Percentiles rank a stretch among this genome's conserved stretches.
Conservation (phyloP, 2,329 filamentous ascomycete species). For the Lanzia echinophila region DNA sequence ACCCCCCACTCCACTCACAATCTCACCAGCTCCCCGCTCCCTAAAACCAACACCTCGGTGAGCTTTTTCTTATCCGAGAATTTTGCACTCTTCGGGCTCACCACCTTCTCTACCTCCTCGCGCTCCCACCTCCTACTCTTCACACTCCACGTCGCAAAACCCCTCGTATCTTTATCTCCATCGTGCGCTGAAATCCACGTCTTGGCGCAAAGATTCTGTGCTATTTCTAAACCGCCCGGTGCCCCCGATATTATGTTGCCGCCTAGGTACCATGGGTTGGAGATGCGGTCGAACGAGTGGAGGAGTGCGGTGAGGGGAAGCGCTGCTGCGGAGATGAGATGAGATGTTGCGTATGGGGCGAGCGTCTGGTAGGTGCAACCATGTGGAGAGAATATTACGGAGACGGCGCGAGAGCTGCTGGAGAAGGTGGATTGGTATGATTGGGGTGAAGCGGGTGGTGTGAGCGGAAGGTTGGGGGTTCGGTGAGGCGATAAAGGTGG, state of each 20-base stretch:
- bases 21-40: slow-evolving; percentile 38
- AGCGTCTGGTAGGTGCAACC: slow-evolving; percentile 47
- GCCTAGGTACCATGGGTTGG: slow-evolving; percentile 55
- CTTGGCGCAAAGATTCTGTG: slow-evolving; percentile 44
- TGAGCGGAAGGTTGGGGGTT: slow-evolving; percentile 8
- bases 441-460: slow-evolving; percentile 20
- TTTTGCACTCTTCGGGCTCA: slow-evolving; percentile 23
- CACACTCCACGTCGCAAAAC: slow-evolving; percentile 44
- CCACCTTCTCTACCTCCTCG: slow-evolving; percentile 39
- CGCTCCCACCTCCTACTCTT: slow-evolving; percentile 39
- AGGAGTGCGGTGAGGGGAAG: slow-evolving; percentile 58
- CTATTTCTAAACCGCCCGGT: slow-evolving; percentile 51
- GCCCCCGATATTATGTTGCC: slow-evolving; percentile 51
- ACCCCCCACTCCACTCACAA: slow-evolving; percentile 25
- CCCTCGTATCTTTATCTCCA: slow-evolving; percentile 49
- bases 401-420: slow-evolving; percentile 41
- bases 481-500: slow-evolving; percentile 29
- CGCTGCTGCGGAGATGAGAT: slow-evolving; percentile 49
- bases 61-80: slow-evolving; percentile 19
- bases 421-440: slow-evolving; percentile 22
- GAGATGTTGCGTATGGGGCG: slow-evolving; percentile 46
- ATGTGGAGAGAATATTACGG: slow-evolving; percentile 59
- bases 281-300: slow-evolving; percentile 55
- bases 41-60: slow-evolving; percentile 39
- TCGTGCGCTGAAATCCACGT: slow-evolving; percentile 58